A percentile compares a stretch with the other conserved stretches of the same genome.
These are phyloP conservation scores for Phyllosticta capitalensis DNA, from an alignment of 2,329 filamentous ascomycete species.

Conservation along the genomic window DNA sequence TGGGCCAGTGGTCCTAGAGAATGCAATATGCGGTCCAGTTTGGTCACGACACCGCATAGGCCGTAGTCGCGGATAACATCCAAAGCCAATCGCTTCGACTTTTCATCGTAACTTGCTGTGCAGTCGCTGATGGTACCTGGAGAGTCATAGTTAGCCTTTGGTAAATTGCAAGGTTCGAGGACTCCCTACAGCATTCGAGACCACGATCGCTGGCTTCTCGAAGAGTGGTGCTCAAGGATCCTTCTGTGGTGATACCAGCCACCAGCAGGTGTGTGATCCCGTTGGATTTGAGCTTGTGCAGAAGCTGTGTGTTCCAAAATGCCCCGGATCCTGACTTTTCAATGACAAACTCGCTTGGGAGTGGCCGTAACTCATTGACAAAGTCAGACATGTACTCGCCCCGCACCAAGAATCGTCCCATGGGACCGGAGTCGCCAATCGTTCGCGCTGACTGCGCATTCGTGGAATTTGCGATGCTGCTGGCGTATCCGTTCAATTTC, in stretches of 20 bases:
- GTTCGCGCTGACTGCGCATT: conserved; percentile 25
- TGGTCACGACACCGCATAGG: conserved; percentile 42
- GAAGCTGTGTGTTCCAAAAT: conserved; percentile 48
- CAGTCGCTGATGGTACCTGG: conserved; percentile 32
- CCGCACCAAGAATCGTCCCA: conserved; percentile 44
- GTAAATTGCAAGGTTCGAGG: neutral
- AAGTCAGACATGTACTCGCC: conserved; percentile 49
- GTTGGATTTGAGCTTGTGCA: conserved; percentile 43
- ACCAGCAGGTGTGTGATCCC: conserved; percentile 51
- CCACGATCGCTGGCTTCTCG: conserved; percentile 52
- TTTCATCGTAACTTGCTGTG: conserved; percentile 40
- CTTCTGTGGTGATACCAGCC: conserved; percentile 50
- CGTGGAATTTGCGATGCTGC: neutral
- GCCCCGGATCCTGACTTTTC: conserved; percentile 52
- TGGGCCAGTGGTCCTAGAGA: conserved; percentile 16
- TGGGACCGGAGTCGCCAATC: conserved; percentile 45
- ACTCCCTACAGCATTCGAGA: conserved; percentile 45
- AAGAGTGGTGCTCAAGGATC: conserved; percentile 47
- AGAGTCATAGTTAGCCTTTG: conserved; percentile 25
- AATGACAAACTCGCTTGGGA: conserved; percentile 44
- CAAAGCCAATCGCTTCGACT: conserved; percentile 38
- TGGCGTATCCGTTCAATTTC: conserved; percentile 26
- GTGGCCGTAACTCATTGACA: conserved; percentile 43
- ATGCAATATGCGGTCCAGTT: conserved; percentile 32
- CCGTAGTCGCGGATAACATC: conserved; percentile 44